Evolutionary conservation across 2,329 filamentous ascomycete genomes (phyloP).

Genomic region (Pseudogymnoascus sp.): DNA sequence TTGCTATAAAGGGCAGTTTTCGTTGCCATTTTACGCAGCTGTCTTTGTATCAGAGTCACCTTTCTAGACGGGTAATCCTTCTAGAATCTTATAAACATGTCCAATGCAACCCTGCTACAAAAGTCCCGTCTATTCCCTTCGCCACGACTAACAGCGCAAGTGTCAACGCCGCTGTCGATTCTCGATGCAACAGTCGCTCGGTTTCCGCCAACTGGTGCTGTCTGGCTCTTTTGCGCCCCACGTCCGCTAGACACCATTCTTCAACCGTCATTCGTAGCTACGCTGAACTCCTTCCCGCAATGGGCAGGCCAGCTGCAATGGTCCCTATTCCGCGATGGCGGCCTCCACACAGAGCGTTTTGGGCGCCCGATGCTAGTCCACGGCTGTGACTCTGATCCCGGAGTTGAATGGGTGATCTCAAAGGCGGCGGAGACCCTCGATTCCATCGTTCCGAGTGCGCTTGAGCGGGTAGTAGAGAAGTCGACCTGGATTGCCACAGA

Average conservation of each 20-base stretch:
- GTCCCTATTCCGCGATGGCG: slow-evolving; percentile 35
- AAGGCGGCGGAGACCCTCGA: slow-evolving; percentile 24
- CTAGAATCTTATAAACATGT: neutral
- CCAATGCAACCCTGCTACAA: neutral
- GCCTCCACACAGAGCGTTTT: slow-evolving; percentile 28
- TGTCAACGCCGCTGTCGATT: slow-evolving; percentile 30
- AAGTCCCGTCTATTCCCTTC: neutral
- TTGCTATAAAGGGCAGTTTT: too few relatives aligned
- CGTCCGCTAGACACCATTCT: slow-evolving; percentile 15
- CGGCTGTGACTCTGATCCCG: slow-evolving; percentile 33
- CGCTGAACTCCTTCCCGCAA: slow-evolving; percentile 23
- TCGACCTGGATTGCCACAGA: slow-evolving; percentile 30
- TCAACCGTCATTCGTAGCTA: slow-evolving; percentile 27
- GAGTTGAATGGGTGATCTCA: slow-evolving; percentile 34
- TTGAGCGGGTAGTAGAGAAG: slow-evolving; percentile 10
- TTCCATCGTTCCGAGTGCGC: slow-evolving; percentile 27
- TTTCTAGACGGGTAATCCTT: too few relatives aligned
- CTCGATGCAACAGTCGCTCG: slow-evolving; percentile 36
- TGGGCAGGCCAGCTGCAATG: slow-evolving; percentile 4
- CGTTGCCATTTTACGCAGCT: too few relatives aligned
- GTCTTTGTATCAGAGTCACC: too few relatives aligned
- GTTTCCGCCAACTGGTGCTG: slow-evolving; percentile 34
- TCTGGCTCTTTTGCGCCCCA: slow-evolving; percentile 34
- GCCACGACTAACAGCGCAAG: neutral
- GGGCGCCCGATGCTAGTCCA: slow-evolving; percentile 32